Conservation (phyloP, 805 yeast species). For the Saccharomycopsis sp. region DNA sequence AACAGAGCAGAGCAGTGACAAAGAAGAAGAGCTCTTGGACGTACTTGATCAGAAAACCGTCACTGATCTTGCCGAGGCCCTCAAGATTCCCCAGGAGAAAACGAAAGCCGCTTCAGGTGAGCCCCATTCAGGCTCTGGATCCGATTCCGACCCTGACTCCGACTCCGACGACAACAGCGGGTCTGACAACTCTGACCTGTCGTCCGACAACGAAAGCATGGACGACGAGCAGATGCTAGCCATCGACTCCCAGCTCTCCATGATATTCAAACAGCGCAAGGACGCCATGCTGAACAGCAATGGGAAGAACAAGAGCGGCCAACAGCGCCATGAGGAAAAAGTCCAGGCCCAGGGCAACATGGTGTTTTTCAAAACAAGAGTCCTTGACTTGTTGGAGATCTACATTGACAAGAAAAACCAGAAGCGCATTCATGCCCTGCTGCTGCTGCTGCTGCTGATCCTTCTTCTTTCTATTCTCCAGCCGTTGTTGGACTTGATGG, state of each 20-base stretch:
- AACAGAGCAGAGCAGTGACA: constrained; percentile 14
- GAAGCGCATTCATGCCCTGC: constrained; percentile 31
- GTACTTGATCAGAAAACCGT: constrained; percentile 19
- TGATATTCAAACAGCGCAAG: constrained; percentile 76
- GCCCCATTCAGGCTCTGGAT: too few relatives aligned
- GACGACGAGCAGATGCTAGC: constrained; percentile 79
- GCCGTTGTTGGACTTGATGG: constrained; percentile 54
- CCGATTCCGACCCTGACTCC: neutral
- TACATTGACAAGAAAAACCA: constrained; percentile 36
- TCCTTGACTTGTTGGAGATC: constrained; percentile 67
- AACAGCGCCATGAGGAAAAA: constrained; percentile 63
- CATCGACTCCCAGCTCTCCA: constrained; percentile 73
- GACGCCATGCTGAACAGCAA: constrained; percentile 46
- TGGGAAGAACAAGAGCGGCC: constrained; percentile 43
- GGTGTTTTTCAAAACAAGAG: constrained; percentile 65
- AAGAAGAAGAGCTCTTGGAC: constrained; percentile 22
- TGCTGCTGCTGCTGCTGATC: too few relatives aligned
- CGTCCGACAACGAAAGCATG: constrained; percentile 32
- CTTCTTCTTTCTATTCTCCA: constrained; percentile 37
- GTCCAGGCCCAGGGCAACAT: constrained; percentile 72
- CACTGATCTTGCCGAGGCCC: constrained; percentile 18
- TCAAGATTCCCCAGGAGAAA: constrained; percentile 15
- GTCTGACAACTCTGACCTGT: constrained; percentile 34
- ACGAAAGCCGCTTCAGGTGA: constrained; percentile 36
- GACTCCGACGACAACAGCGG: constrained; percentile 48